Conservation (phyloP, 2,329 filamentous ascomycete species). For the Penicillium corylophilum region DNA sequence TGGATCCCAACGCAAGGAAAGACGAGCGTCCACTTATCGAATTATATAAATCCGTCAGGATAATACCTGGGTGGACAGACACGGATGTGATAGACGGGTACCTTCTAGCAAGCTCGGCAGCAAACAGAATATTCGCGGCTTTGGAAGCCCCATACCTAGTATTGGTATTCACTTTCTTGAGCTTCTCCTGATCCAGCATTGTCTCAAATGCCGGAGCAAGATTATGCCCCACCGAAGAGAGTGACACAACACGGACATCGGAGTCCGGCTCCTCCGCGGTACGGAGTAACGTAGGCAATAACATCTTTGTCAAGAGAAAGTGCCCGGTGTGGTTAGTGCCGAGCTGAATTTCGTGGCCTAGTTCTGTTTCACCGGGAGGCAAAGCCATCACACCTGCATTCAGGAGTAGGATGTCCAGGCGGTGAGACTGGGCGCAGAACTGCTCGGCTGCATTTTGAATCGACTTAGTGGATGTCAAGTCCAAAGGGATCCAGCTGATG, state of each 20-base stretch:
- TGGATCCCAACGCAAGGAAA: conserved; percentile 8
- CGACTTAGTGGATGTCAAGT: conserved; percentile 46
- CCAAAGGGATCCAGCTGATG: conserved; percentile 32
- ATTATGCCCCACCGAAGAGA: conserved; percentile 33
- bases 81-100: conserved; percentile 37
- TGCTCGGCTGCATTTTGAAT: conserved; percentile 39
- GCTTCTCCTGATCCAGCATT: conserved; percentile 30
- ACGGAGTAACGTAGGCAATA: conserved; percentile 31
- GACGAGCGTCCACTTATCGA: conserved; percentile 14
- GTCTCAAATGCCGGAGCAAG: conserved; percentile 27
- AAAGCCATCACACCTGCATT: conserved; percentile 47
- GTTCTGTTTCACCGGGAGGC: conserved; percentile 33
- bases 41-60: conserved; percentile 33
- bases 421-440: conserved; percentile 23
- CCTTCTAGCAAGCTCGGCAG: conserved; percentile 41
- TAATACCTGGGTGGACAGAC: conserved; percentile 50
- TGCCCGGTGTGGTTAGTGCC: conserved; percentile 43
- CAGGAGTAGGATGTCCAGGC: conserved; percentile 40
- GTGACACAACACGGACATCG: conserved; percentile 28
- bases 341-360: conserved; percentile 41
- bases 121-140: conserved; percentile 47
- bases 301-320: conserved; percentile 36
- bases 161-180: conserved; percentile 35
- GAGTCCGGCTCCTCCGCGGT: conserved; percentile 25
- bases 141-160: conserved; percentile 46